Percentiles rank a stretch among this genome's conserved stretches.
Evolutionary conservation across 2,329 filamentous ascomycete species (phyloP).

Genomic region (Ophiocordyceps australis): DNA sequence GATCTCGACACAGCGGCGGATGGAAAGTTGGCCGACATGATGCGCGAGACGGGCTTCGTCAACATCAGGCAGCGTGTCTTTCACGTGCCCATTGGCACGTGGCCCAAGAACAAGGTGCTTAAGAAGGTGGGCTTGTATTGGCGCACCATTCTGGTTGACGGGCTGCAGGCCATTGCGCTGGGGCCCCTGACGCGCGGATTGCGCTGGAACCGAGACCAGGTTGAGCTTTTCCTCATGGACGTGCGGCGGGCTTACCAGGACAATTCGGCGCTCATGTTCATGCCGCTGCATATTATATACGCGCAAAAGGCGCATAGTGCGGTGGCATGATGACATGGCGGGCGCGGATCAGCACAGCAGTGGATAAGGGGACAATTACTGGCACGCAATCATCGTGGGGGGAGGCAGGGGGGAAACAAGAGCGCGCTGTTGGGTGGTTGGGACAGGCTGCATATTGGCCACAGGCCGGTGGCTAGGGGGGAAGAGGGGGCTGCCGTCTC

Average conservation of each 20-base stretch:
- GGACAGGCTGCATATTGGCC: too few relatives aligned
- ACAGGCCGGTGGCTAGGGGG: too few relatives aligned
- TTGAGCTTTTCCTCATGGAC: constrained; percentile 27
- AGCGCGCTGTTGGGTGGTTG: too few relatives aligned
- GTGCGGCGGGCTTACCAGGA: constrained; percentile 29
- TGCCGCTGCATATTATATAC: constrained; percentile 36
- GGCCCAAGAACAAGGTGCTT: constrained; percentile 30
- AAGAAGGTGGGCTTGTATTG: constrained; percentile 33
- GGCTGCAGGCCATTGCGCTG: constrained; percentile 30
- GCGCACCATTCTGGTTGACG: constrained; percentile 29
- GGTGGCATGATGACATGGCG: too few relatives aligned
- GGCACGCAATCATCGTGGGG: too few relatives aligned
- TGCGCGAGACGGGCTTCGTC: constrained; percentile 30
- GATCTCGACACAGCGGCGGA: constrained; percentile 24
- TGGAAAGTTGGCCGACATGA: constrained; percentile 20
- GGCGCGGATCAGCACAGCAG: too few relatives aligned
- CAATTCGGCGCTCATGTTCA: constrained; percentile 26
- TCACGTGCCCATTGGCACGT: constrained; percentile 34
- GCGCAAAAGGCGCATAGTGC: constrained; percentile 39
- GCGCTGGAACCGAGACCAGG: constrained; percentile 26
- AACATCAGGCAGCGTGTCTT: constrained; percentile 31
- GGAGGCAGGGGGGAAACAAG: too few relatives aligned
- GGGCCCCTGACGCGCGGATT: constrained; percentile 31
- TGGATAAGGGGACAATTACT: too few relatives aligned
- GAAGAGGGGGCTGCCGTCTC: too few relatives aligned